Conservation (phyloP, 1,139 yeast species). For the Candida neerlandica region DNA sequence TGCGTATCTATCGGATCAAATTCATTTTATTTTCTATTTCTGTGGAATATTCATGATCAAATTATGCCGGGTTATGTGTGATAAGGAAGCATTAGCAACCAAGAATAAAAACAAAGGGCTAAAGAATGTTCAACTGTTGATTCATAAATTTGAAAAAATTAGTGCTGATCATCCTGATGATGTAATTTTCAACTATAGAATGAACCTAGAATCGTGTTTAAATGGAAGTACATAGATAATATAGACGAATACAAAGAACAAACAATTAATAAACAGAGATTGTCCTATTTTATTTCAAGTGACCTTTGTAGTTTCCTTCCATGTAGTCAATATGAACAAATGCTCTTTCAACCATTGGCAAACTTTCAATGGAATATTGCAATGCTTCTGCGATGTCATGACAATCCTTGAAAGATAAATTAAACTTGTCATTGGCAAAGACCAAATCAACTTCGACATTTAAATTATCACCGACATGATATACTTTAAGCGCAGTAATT, state of each 20-base stretch:
- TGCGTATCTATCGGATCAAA: slow-evolving; percentile 69
- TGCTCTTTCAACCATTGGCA: slow-evolving; percentile 78
- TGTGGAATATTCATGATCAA: slow-evolving; percentile 49
- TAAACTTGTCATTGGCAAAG: slow-evolving; percentile 47
- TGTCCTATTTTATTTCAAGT: slow-evolving; percentile 36
- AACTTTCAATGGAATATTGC: slow-evolving; percentile 76
- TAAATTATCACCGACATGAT: slow-evolving; percentile 77
- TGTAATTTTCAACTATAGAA: slow-evolving; percentile 32
- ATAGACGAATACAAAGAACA: neutral
- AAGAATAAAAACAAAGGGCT: slow-evolving; percentile 8
- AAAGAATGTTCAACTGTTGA: slow-evolving; percentile 22
- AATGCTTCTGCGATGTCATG: slow-evolving; percentile 83
- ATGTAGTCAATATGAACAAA: slow-evolving; percentile 79
- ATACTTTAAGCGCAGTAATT: slow-evolving; percentile 69
- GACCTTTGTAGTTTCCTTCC: slow-evolving; percentile 56
- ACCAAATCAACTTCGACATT: slow-evolving; percentile 79
- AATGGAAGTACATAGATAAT: neutral
- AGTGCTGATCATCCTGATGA: slow-evolving; percentile 31
- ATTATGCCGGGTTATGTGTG: slow-evolving; percentile 17
- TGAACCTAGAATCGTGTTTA: slow-evolving; percentile 25
- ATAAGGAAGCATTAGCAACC: neutral
- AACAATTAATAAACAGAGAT: neutral
- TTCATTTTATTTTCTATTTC: slow-evolving; percentile 59
- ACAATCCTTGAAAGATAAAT: slow-evolving; percentile 60
- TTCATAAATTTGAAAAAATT: slow-evolving; percentile 33